Conservation (phyloP, 31 red algal genomes). For the Endocladia muricata region DNA sequence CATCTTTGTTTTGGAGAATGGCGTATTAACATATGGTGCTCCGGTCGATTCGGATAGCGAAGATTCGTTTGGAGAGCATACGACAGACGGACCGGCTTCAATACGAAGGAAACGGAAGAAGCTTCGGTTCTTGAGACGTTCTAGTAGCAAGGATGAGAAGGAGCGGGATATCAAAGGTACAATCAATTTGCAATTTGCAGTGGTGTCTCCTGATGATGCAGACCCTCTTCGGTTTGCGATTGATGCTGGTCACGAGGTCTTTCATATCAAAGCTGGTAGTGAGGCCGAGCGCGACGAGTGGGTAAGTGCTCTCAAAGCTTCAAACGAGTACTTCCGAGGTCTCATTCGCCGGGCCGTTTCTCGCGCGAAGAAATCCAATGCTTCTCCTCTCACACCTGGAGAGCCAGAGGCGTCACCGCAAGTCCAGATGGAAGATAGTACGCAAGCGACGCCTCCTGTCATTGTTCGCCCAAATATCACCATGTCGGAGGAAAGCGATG, state of each 20-base stretch:
- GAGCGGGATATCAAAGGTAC: slow-evolving; percentile 63
- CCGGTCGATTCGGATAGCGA: slow-evolving; percentile 10
- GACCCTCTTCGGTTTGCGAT: slow-evolving; percentile 76
- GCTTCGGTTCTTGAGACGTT: slow-evolving; percentile 25
- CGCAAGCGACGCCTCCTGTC: background rate
- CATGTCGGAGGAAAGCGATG: slow-evolving; percentile 33
- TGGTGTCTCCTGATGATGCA: slow-evolving; percentile 63
- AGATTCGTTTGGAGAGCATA: background rate
- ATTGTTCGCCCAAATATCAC: background rate
- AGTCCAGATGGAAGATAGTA: background rate
- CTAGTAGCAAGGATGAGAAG: slow-evolving; percentile 29
- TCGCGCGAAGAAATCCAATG: slow-evolving; percentile 1
- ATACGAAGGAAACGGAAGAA: slow-evolving; percentile 13
- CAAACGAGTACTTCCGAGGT: slow-evolving; percentile 52
- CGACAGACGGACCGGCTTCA: slow-evolving; percentile 2
- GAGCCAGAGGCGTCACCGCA: no score
- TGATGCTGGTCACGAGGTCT: slow-evolving; percentile 74
- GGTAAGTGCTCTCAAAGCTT: slow-evolving; percentile 53
- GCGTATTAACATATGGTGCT: slow-evolving; percentile 63
- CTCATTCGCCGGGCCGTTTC: slow-evolving; percentile 48
- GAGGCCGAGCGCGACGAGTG: slow-evolving; percentile 66
- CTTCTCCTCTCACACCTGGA: background rate
- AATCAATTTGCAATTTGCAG: slow-evolving; percentile 79
- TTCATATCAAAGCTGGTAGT: slow-evolving; percentile 66
- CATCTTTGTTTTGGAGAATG: slow-evolving; percentile 70